phyloP scores from a whole-genome alignment of 257 asterid species.

The Striga asiatica region DNA sequence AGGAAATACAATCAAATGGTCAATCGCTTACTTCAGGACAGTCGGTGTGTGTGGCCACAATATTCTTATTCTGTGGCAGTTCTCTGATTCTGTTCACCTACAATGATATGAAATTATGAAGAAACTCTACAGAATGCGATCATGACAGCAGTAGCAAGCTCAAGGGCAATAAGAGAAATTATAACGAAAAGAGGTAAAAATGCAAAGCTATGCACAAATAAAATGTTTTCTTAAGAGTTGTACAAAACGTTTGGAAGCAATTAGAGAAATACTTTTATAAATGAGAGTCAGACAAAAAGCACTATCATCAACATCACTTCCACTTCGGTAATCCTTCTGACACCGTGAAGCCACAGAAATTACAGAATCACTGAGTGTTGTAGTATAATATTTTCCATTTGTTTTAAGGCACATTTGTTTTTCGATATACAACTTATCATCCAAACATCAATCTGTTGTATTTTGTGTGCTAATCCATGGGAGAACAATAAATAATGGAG shows the following conservation, averaged over 20 bases:
- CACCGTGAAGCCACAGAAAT: background rate
- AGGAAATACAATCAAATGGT: background rate
- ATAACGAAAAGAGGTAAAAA: background rate
- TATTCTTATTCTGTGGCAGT: conserved; percentile 85
- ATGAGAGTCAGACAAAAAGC: background rate
- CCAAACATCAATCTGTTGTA: no score
- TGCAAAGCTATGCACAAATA: background rate
- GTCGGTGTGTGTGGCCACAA: conserved; percentile 90
- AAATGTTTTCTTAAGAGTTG: background rate
- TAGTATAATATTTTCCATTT: no score
- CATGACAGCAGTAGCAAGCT: background rate
- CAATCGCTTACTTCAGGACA: conserved; percentile 72
- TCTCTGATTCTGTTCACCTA: conserved; percentile 98
- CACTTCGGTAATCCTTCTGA: background rate
- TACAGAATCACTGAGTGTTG: background rate
- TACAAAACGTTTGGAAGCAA: no score
- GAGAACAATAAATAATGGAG: no score
- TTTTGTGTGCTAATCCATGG: no score
- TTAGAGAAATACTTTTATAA: background rate
- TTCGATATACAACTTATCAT: no score
- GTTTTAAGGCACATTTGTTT: no score
- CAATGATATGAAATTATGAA: conserved; percentile 7
- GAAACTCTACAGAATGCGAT: conserved; percentile 3
- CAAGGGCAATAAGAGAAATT: background rate
- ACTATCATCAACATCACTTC: background rate